Evolutionary conservation across 371 early-diverging fungal genomes (phyloP).

Genomic region (Apophysomyces ossiformis): DNA sequence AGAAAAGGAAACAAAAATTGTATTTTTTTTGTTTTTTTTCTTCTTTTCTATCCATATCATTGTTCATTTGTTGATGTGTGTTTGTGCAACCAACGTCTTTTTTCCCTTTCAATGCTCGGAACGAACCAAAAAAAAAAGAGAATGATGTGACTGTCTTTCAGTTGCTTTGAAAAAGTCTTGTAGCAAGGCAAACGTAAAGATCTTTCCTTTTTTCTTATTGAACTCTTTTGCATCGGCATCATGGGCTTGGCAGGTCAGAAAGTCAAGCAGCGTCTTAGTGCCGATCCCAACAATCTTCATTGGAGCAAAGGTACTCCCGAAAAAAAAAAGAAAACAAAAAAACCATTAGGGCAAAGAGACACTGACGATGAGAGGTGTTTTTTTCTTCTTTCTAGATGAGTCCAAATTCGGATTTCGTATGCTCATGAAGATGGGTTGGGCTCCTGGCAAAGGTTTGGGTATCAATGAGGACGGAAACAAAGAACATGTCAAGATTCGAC

Average conservation of each 20-base stretch:
- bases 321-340: not conserved
- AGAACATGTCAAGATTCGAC: slow-evolving; percentile 78
- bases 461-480: slow-evolving; percentile 81
- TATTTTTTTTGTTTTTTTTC: too few species aligned
- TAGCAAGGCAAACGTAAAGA: not conserved
- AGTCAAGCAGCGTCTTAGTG: slow-evolving; percentile 80
- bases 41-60: too few species aligned
- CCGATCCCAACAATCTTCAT: slow-evolving; percentile 90
- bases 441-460: slow-evolving; percentile 92
- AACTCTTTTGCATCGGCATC: slow-evolving; percentile 3
- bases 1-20: too few species aligned
- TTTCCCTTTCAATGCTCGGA: too few species aligned
- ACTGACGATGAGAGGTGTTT: too few species aligned
- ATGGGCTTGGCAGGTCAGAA: slow-evolving; percentile 88
- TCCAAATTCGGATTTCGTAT: slow-evolving; percentile 88
- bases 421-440: slow-evolving; percentile 96
- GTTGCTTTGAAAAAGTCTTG: not conserved
- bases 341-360: not conserved
- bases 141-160: not conserved
- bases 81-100: too few species aligned
- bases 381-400: slow-evolving; percentile 59
- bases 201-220: not conserved
- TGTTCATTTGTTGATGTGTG: too few species aligned
- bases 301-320: slow-evolving; percentile 84
- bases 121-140: too few species aligned